phyloP scores from a whole-genome alignment of 2,329 filamentous ascomycete species.

The Colletotrichum cereale region DNA sequence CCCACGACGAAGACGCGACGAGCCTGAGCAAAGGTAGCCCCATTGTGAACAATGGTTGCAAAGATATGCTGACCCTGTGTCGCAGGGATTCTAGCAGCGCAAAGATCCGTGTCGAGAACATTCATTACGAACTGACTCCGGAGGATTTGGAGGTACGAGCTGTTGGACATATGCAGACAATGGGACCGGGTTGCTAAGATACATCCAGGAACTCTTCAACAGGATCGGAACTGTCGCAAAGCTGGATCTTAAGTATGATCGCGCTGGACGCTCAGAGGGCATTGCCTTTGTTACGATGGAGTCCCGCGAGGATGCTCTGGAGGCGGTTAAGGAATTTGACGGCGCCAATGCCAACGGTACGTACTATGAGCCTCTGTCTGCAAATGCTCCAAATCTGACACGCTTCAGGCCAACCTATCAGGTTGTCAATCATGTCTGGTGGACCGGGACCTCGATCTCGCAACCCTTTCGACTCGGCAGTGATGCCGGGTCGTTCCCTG shows the following conservation, averaged over 20 bases:
- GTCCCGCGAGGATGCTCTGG: slow-evolving; percentile 75
- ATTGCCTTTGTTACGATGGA: slow-evolving; percentile 87
- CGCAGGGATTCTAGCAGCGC: slow-evolving; percentile 67
- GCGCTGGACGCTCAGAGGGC: slow-evolving; percentile 88
- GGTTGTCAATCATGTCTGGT: slow-evolving; percentile 73
- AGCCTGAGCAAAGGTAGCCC: slow-evolving; percentile 54
- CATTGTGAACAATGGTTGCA: slow-evolving; percentile 38
- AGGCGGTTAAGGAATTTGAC: slow-evolving; percentile 84
- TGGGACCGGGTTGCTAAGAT: slow-evolving; percentile 44
- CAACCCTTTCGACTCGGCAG: slow-evolving; percentile 69
- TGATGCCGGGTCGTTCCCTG: slow-evolving; percentile 68
- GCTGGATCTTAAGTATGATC: slow-evolving; percentile 84
- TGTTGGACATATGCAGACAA: background rate
- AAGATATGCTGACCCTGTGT: slow-evolving; percentile 35
- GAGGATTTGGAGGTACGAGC: slow-evolving; percentile 79
- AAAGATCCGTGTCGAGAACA: slow-evolving; percentile 87
- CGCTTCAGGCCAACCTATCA: slow-evolving; percentile 79
- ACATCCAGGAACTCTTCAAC: slow-evolving; percentile 78
- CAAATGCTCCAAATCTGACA: slow-evolving; percentile 19
- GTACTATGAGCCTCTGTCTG: slow-evolving; percentile 13
- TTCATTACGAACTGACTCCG: slow-evolving; percentile 92
- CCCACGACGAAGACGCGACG: slow-evolving; percentile 58
- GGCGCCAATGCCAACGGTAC: slow-evolving; percentile 89
- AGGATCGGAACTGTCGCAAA: slow-evolving; percentile 79
- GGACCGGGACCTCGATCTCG: slow-evolving; percentile 56